phyloP scores from a whole-genome alignment of 1,284 basidiomycete genomes.

The Macrocybe sp. region DNA sequence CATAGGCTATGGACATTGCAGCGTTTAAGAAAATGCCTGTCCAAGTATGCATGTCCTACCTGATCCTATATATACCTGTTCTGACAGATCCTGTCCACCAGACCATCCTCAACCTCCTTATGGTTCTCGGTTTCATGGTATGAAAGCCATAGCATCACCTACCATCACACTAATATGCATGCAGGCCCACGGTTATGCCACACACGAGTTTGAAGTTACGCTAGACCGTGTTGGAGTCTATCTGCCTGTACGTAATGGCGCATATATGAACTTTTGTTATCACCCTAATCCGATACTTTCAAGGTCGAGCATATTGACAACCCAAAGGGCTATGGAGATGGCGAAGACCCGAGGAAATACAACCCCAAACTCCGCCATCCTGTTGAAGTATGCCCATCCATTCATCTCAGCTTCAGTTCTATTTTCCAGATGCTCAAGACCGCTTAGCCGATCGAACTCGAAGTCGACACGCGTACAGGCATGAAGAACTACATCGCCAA shows the following conservation, averaged over 20 bases:
- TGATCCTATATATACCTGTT: background rate
- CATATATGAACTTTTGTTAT: background rate
- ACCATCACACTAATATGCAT: conserved; percentile 7
- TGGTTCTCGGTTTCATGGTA: conserved; percentile 82
- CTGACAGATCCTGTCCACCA: conserved; percentile 25
- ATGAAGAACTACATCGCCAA: conserved; percentile 98
- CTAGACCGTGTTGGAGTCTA: conserved; percentile 84
- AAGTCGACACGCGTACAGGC: conserved; percentile 81
- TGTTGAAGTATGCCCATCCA: conserved; percentile 44
- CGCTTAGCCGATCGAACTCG: conserved; percentile 69
- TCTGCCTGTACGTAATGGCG: conserved; percentile 52
- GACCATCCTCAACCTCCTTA: conserved; percentile 85
- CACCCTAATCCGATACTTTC: conserved; percentile 1
- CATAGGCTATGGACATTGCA: conserved; percentile 83
- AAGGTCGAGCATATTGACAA: conserved; percentile 88
- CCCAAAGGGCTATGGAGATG: conserved; percentile 81
- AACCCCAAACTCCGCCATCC: conserved; percentile 71
- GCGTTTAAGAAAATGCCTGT: conserved; percentile 69
- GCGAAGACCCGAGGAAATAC: conserved; percentile 78
- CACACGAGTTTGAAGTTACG: conserved; percentile 88
- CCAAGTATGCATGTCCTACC: conserved; percentile 38
- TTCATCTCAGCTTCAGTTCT: background rate
- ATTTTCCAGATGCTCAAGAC: background rate
- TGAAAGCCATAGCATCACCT: conserved; percentile 12
- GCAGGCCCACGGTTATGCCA: conserved; percentile 82